These are phyloP conservation scores for Debaryomyces udenii DNA, from an alignment of 1,139 yeast genomes.

Conservation along the genomic window DNA sequence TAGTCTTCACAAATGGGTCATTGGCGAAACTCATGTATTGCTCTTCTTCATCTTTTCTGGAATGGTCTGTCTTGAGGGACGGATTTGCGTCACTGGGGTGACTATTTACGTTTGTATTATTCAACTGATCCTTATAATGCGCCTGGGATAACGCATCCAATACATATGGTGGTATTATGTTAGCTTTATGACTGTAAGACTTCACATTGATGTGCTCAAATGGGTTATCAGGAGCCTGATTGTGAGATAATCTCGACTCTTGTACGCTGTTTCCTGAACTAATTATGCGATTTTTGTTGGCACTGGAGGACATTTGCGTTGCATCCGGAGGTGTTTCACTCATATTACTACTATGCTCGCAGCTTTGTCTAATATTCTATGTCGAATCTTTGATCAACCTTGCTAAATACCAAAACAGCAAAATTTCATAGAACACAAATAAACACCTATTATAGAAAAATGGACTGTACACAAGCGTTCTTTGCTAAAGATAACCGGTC, in stretches of 20 bases:
- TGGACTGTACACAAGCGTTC: no score
- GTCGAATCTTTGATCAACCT: no score
- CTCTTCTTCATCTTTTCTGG: conserved; percentile 28
- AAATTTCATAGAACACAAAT: no score
- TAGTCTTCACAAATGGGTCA: conserved; percentile 42
- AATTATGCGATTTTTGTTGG: conserved; percentile 2
- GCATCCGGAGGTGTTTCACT: not conserved
- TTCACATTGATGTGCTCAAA: conserved; percentile 32
- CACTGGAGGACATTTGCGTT: not conserved
- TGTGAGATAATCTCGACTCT: conserved; percentile 6
- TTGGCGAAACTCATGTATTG: conserved; percentile 39
- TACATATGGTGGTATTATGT: conserved; percentile 59
- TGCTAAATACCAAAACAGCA: no score
- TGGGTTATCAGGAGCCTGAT: conserved; percentile 21
- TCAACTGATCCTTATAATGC: conserved; percentile 42
- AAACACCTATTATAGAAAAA: no score
- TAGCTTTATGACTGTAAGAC: conserved; percentile 42
- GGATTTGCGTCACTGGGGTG: conserved; percentile 16
- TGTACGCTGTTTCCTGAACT: conserved; percentile 10
- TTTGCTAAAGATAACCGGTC: no score
- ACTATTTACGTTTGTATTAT: conserved; percentile 33
- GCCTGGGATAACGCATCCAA: conserved; percentile 55
- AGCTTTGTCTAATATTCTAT: no score
- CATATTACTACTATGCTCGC: not conserved
- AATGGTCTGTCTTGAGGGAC: conserved; percentile 10